Evolutionary conservation across 2,329 filamentous ascomycete species (phyloP).

Genomic region (Fusarium falciforme): DNA sequence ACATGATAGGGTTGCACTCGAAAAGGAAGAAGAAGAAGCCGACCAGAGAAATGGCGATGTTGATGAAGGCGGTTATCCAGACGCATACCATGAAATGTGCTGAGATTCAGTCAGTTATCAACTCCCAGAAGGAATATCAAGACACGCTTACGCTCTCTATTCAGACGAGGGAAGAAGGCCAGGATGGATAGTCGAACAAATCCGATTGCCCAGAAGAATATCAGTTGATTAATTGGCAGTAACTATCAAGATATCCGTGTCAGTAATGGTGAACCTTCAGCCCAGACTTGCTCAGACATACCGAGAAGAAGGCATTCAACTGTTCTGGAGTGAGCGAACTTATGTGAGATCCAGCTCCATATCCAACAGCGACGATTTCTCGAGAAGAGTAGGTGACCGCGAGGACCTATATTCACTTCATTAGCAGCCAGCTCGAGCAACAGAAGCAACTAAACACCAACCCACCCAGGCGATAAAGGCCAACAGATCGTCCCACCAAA

Average conservation of each 20-base stretch:
- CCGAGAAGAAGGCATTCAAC: slow-evolving; percentile 28
- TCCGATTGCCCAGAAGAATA: slow-evolving; percentile 34
- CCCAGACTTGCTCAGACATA: slow-evolving; percentile 4
- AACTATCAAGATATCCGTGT: neutral
- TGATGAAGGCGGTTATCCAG: slow-evolving; percentile 23
- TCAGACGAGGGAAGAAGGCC: slow-evolving; percentile 34
- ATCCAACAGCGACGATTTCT: slow-evolving; percentile 28
- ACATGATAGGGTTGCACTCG: slow-evolving; percentile 37
- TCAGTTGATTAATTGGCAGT: slow-evolving; percentile 31
- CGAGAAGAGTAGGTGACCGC: slow-evolving; percentile 23
- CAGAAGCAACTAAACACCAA: neutral
- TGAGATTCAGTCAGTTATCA: neutral
- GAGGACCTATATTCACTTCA: slow-evolving; percentile 13
- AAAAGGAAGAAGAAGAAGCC: slow-evolving; percentile 38
- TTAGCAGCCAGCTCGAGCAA: neutral
- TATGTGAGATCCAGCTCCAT: slow-evolving; percentile 33
- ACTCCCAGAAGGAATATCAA: neutral
- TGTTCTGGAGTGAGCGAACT: slow-evolving; percentile 19
- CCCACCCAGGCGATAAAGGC: slow-evolving; percentile 36
- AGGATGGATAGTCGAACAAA: slow-evolving; percentile 41
- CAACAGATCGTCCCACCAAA: slow-evolving; percentile 38
- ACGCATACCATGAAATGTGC: slow-evolving; percentile 28
- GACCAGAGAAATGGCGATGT: slow-evolving; percentile 16
- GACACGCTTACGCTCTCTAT: slow-evolving; percentile 27
- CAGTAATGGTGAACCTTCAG: neutral